Evolutionary conservation across 495 filamentous ascomycete species (phyloP), one percentile per base, ranked within the genome.

Genomic region (Aspergillus nidulans): DNA sequence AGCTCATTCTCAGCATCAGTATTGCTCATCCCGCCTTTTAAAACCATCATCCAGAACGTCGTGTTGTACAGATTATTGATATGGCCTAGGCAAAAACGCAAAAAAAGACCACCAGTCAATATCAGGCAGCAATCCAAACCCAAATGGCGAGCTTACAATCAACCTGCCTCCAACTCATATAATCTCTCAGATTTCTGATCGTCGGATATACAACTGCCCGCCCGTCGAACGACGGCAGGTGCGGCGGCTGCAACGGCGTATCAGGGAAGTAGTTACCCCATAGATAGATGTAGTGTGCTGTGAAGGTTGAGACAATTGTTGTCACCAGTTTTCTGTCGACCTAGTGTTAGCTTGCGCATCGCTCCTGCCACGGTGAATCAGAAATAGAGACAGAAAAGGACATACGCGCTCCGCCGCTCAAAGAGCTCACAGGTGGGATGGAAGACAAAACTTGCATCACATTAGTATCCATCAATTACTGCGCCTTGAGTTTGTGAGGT

Each of bases 41-140:
- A 80, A 21, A 97, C 85, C 63, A 97, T 76, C 0, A 85, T 78
- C 94, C 94, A 97, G 65, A 97, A 97, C 0, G 91, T 92, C 1
- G 94, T 98, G 63, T 98, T 98, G 69, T 96, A 97, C 15, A 97
- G 78, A 65, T 98, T 98, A 69, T 98, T 98, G 61, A 98, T 92
- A 68, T 98, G 94, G 64, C 90, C 90, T 92, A 55, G 1, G 10
- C 10, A 38, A 15, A 20, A 19, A 32, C 41, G 15, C 21, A 26
- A 32, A 20, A 36, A 5, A 8, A 26, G 39, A 53, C 16, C 36
- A 45, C 21, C 25, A 12, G 19, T 24, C 12, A 13, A 49, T 24
- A 3, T 43, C 23, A 1, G n/a, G 16, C 16, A 1, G 18, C 2
- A 47, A 34, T 4, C 10, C 30, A 18, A 16, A 40, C 25, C 9